Base-by-base conservation (phyloP, 768 basidiomycete genomes). In the Lactarius hatsudake region DNA sequence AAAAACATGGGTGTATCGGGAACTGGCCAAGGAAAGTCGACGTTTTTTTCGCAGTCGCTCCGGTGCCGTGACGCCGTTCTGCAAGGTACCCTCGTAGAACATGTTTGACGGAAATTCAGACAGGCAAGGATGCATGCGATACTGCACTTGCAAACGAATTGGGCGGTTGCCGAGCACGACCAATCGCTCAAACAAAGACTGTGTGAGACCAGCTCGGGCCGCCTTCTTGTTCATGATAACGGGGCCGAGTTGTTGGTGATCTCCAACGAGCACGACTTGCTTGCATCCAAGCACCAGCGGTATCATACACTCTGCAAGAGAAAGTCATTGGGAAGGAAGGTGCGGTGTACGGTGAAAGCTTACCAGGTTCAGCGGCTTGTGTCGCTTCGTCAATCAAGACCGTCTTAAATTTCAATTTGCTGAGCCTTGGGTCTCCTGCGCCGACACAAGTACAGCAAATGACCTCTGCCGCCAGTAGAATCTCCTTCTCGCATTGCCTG, bases 181-280 rank as follows among this genome's bases (percentile, higher is more conserved):
- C 57, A 99, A 89, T 55, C 97, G 91, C 76, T 99, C 97, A 72
- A 99, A 99, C 23, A 99, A 87, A 0, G 97, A 99, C 74, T 98
- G 97, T 0, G 96, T 98, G 45, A 99, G 85, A 23, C 97, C 97
- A 5, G 97, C 97, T n/a, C 95, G 92, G 2, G 97, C 96, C 0
- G 97, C 97, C 75, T 99, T 98, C 86, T 99, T 99, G 86, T 98
- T 99, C 97, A 99, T 98, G 76, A 99, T 98, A 73, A 98, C 97
- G 8, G 97, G 97, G 1, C 97, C 97, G 59, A 98, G 88, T 83
- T 98, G 97, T 81, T 80, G 93, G 76, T 97, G 93, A 79, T 98
- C 96, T 62, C 97, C 97, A 63, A 99, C 97, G 48, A 99, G 86
- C 32, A 99, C 97, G 63, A 94, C 94, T 74, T 99, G 97, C 78